These are phyloP conservation scores for Solanum ossicruentum DNA, from an alignment of 257 asterid genomes.

Conservation along the genomic window DNA sequence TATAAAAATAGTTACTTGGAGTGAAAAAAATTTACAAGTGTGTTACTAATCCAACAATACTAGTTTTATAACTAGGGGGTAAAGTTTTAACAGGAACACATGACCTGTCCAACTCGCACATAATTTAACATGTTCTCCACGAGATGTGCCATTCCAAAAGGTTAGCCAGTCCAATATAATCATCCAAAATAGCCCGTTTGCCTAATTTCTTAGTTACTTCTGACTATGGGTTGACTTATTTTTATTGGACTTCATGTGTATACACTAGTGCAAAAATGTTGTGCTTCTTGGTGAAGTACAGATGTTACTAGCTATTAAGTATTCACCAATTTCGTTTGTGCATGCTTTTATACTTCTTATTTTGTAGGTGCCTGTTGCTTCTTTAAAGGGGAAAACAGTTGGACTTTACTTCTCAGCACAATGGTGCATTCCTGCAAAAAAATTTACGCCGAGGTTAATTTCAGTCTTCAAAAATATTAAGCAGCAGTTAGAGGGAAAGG, in stretches of 20 bases:
- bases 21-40: neutral
- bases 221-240: neutral
- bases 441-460: conserved; percentile 38
- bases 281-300: neutral
- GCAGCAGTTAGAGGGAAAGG: conserved; percentile 1
- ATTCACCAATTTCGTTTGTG: neutral
- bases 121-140: neutral
- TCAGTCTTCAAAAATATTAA: conserved; percentile 40
- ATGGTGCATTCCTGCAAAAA: conserved; percentile 47
- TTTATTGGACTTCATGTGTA: neutral
- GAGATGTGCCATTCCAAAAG: neutral
- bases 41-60: too few relatives aligned
- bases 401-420: conserved; percentile 63
- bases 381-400: conserved; percentile 41
- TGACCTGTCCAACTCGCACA: neutral
- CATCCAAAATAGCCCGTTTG: neutral
- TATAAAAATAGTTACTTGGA: neutral
- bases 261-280: neutral
- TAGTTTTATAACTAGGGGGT: neutral
- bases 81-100: neutral
- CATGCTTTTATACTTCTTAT: neutral
- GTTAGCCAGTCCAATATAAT: neutral
- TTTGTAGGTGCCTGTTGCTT: conserved; percentile 30
- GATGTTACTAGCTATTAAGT: neutral
- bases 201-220: neutral